These are phyloP conservation scores for Neurospora cerealis DNA, from an alignment of 495 filamentous ascomycete species.

Conservation along the genomic window DNA sequence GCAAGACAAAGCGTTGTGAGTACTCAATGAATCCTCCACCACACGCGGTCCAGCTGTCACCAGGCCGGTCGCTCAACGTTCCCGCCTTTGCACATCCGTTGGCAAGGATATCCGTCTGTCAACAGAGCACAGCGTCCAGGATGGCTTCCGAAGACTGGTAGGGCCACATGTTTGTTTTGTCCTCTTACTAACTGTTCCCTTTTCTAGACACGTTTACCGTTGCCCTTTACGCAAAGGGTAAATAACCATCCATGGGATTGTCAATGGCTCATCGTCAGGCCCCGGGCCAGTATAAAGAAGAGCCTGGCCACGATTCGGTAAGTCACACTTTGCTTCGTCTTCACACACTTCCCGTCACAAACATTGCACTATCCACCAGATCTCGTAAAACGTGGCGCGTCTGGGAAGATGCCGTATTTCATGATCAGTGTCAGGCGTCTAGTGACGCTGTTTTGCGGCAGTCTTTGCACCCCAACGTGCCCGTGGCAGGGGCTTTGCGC, in stretches of 20 bases:
- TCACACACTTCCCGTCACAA: not conserved
- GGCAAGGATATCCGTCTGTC: not conserved
- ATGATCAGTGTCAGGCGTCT: not conserved
- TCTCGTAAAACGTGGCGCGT: not conserved
- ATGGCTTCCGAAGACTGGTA: not conserved
- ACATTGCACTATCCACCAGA: not conserved
- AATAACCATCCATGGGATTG: slow-evolving; percentile 21
- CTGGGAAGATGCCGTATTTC: not conserved
- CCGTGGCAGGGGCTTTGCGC: not conserved
- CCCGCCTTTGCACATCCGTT: not conserved
- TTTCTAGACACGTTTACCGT: not conserved
- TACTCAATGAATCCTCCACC: not conserved
- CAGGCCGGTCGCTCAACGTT: not conserved
- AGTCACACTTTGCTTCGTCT: slow-evolving; percentile 15
- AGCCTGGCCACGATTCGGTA: slow-evolving; percentile 27
- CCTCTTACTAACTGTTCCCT: not conserved
- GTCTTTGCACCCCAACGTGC: not conserved
- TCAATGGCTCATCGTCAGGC: slow-evolving; percentile 32
- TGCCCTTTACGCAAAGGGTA: not conserved
- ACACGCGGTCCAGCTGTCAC: not conserved
- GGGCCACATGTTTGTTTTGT: not conserved
- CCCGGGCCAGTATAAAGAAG: slow-evolving; percentile 28
- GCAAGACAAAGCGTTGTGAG: not conserved
- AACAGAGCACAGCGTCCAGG: not conserved
- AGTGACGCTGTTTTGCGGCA: not conserved